Conservation (phyloP, 495 filamentous ascomycete species). For the Neurospora sp. region DNA sequence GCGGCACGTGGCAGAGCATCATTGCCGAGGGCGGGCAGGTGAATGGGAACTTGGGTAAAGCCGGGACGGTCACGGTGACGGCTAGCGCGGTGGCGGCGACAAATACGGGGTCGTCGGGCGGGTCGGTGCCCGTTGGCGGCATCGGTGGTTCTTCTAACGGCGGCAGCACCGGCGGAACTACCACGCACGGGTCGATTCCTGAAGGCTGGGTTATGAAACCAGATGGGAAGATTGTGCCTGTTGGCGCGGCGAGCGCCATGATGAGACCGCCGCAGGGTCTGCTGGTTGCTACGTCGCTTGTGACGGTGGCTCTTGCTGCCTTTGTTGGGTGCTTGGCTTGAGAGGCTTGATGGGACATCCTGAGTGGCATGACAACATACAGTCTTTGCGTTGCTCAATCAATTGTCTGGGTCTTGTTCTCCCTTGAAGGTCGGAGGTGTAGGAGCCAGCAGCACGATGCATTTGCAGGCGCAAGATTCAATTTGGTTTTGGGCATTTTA, state of each 20-base stretch:
- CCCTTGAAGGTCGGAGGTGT: background rate
- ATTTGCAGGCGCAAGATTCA: background rate
- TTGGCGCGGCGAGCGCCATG: slow-evolving; percentile 31
- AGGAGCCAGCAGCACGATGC: background rate
- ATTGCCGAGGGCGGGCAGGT: slow-evolving; percentile 40
- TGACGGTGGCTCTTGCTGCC: background rate
- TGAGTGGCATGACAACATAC: background rate
- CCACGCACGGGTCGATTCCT: slow-evolving; percentile 42
- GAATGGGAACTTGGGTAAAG: slow-evolving; percentile 47
- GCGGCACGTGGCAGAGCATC: slow-evolving; percentile 63
- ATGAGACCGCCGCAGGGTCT: background rate
- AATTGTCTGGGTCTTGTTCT: background rate
- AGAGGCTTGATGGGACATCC: background rate
- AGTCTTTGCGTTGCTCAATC: background rate
- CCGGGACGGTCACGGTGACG: slow-evolving; percentile 37
- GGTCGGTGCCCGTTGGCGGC: slow-evolving; percentile 42
- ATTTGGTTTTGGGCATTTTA: background rate
- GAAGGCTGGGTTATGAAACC: slow-evolving; percentile 66
- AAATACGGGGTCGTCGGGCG: slow-evolving; percentile 18
- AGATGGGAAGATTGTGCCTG: slow-evolving; percentile 57
- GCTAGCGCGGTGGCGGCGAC: slow-evolving; percentile 30
- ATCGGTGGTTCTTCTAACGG: slow-evolving; percentile 42
- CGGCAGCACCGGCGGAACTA: slow-evolving; percentile 23
- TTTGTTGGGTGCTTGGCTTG: background rate
- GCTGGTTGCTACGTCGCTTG: background rate